Evolutionary conservation across 495 filamentous ascomycete genomes (phyloP).

Genomic region (Penicillium psychrofluorescens): DNA sequence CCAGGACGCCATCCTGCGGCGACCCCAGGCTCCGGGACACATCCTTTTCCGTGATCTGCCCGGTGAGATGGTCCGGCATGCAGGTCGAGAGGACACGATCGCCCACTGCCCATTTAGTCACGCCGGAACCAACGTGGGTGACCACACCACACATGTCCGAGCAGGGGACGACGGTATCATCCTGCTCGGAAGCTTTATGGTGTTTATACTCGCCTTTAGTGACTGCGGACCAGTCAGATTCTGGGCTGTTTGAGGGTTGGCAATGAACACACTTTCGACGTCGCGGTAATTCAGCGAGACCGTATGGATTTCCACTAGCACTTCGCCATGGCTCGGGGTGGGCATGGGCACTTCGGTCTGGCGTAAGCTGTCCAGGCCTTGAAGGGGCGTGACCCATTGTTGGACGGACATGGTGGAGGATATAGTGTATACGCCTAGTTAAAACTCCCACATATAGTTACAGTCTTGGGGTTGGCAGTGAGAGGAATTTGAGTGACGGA

Average conservation of each 20-base stretch:
- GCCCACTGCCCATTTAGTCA: constrained; percentile 57
- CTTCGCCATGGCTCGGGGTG: constrained; percentile 37
- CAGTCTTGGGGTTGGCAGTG: too few species aligned
- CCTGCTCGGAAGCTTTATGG: constrained; percentile 33
- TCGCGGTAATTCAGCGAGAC: constrained; percentile 56
- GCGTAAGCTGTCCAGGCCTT: constrained; percentile 43
- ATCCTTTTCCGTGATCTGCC: constrained; percentile 43
- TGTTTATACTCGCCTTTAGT: constrained; percentile 51
- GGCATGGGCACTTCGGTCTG: constrained; percentile 34
- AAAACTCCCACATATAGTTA: too few species aligned
- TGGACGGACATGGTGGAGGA: constrained; percentile 18
- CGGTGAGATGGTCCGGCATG: constrained; percentile 64
- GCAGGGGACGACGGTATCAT: constrained; percentile 52
- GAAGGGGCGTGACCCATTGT: constrained; percentile 42
- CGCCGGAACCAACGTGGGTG: constrained; percentile 54
- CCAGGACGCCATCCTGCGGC: constrained; percentile 57
- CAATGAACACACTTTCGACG: constrained; percentile 40
- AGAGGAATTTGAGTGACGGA: too few species aligned
- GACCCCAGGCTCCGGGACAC: constrained; percentile 57
- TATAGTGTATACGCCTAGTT: too few species aligned
- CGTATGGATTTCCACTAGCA: constrained; percentile 48
- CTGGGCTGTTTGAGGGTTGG: not conserved
- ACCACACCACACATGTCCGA: constrained; percentile 75
- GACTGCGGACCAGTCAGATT: constrained; percentile 20
- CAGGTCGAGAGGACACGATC: constrained; percentile 71